Conservation (phyloP, 2,329 filamentous ascomycete species). For the Tolypocladium ovalisporum region DNA sequence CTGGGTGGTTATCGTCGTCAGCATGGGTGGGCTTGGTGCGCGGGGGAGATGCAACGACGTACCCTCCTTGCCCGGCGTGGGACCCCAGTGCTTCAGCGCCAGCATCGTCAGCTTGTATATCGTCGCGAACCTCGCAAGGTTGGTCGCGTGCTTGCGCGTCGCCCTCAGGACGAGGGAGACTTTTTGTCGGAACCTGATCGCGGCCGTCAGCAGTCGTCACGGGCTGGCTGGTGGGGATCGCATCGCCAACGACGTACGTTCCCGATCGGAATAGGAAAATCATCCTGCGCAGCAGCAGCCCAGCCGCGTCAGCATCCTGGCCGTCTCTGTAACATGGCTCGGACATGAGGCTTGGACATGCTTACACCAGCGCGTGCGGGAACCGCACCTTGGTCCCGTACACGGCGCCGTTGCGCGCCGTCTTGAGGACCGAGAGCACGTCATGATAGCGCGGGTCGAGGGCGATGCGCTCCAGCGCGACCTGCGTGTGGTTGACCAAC, state of each 20-base stretch:
- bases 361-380: slow-evolving; percentile 81
- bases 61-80: slow-evolving; percentile 49
- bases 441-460: slow-evolving; percentile 81
- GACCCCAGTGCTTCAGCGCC: slow-evolving; percentile 52
- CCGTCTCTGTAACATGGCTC: not conserved
- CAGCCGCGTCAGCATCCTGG: not conserved
- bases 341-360: slow-evolving; percentile 6
- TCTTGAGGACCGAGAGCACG: slow-evolving; percentile 77
- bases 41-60: not conserved
- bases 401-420: slow-evolving; percentile 88
- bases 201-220: slow-evolving; percentile 7
- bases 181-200: slow-evolving; percentile 61
- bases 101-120: slow-evolving; percentile 83
- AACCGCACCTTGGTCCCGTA: slow-evolving; percentile 98
- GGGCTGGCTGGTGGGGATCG: too few species aligned
- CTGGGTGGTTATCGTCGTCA: slow-evolving; percentile 16
- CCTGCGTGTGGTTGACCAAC: slow-evolving; percentile 29
- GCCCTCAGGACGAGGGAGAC: slow-evolving; percentile 67
- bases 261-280: slow-evolving; percentile 92
- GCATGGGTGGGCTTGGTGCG: not conserved
- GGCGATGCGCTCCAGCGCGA: slow-evolving; percentile 61
- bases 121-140: slow-evolving; percentile 82
- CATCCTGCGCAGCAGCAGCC: slow-evolving; percentile 55
- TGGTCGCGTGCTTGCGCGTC: slow-evolving; percentile 80
- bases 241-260: slow-evolving; percentile 38